These are phyloP conservation scores for Panicum virgatum DNA, from an alignment of 202 grass and related monocot species.

Conservation along the genomic window DNA sequence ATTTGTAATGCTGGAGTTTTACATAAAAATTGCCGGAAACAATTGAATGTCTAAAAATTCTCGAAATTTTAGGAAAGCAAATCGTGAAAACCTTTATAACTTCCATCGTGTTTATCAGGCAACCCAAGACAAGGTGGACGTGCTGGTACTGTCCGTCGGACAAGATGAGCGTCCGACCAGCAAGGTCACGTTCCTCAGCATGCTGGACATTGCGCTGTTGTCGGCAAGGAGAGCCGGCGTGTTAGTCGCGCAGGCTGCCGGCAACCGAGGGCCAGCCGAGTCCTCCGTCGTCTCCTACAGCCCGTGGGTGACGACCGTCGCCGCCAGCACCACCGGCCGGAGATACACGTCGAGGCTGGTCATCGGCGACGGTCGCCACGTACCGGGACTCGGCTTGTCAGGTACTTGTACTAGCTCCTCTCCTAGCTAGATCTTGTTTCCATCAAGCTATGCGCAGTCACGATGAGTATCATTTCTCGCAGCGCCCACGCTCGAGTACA, in stretches of 20 bases:
- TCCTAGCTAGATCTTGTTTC: neutral
- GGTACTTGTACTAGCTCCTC: conserved; percentile 11
- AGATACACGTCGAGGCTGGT: conserved; percentile 39
- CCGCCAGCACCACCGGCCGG: conserved; percentile 49
- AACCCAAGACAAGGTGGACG: conserved; percentile 56
- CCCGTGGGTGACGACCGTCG: conserved; percentile 62
- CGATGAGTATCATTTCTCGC: neutral
- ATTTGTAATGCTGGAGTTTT: too few species aligned
- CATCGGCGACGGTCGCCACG: conserved; percentile 35
- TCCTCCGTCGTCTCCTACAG: conserved; percentile 63
- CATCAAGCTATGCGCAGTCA: too few species aligned
- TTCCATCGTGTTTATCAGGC: conserved; percentile 38
- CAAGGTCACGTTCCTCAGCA: conserved; percentile 54
- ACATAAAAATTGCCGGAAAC: too few species aligned
- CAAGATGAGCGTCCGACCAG: conserved; percentile 45
- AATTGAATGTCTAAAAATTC: too few species aligned
- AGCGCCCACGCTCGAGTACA: conserved; percentile 51
- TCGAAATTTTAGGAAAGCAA: too few species aligned
- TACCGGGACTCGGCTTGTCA: conserved; percentile 59
- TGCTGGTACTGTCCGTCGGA: conserved; percentile 61
- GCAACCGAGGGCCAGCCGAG: conserved; percentile 47
- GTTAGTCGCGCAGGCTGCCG: conserved; percentile 65
- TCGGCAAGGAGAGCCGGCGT: conserved; percentile 60
- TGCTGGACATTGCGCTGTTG: conserved; percentile 60
- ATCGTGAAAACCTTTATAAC: too few species aligned